These are phyloP conservation scores for Apiotrichum gamsii DNA, from an alignment of 1,284 basidiomycete species.

Conservation along the genomic window DNA sequence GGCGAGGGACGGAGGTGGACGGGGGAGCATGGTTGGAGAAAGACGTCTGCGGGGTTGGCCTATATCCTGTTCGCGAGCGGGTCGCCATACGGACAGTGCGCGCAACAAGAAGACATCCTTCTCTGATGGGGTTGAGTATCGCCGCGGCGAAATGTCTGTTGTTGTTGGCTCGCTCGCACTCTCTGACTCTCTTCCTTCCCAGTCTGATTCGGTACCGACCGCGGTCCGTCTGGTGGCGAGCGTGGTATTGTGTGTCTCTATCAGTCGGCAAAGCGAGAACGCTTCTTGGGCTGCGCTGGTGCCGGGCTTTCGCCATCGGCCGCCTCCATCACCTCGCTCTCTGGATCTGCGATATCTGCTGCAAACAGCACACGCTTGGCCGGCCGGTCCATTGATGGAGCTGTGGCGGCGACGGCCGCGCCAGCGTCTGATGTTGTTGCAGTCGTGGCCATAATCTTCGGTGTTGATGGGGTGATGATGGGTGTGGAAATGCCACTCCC, in stretches of 20 bases:
- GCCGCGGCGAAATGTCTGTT: not conserved
- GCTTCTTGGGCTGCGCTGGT: not conserved
- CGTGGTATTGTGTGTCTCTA: too few species aligned
- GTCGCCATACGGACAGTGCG: not conserved
- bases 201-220: too few species aligned
- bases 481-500: not conserved
- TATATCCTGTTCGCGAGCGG: not conserved
- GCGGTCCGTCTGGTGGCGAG: too few species aligned
- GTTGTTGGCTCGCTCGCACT: not conserved
- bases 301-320: too few species aligned
- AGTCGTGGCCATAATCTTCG: not conserved
- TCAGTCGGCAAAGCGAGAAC: not conserved
- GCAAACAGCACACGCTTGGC: constrained; percentile 5
- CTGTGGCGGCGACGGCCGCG: not conserved
- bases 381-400: not conserved
- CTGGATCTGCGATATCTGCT: too few species aligned
- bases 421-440: not conserved
- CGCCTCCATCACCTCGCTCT: too few species aligned
- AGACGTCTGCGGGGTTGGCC: too few species aligned
- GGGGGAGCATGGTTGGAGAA: not conserved
- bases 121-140: not conserved
- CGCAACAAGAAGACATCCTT: not conserved
- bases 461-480: constrained; percentile 1
- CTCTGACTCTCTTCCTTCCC: too few species aligned
- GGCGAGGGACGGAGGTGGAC: too few species aligned